Base-by-base conservation (phyloP, 2,329 filamentous ascomycete species). In the Arthrocladium fulminans region DNA sequence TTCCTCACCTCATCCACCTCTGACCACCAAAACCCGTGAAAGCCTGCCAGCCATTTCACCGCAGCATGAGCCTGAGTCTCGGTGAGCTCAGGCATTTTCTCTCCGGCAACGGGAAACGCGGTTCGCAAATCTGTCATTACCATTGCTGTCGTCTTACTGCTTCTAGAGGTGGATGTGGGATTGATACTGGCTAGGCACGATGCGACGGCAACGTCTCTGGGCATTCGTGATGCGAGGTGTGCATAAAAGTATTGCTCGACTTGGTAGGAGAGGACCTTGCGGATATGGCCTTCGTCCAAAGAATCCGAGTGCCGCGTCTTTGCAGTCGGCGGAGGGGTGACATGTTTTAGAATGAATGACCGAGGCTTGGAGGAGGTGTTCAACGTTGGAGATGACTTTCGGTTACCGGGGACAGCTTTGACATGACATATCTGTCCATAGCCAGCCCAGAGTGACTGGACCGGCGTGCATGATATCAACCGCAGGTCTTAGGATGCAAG, bases 211-310 rank as follows among this genome's bases (percentile, higher is more conserved):
- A 76, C 60, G 0, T 65, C 59, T 0, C 62, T 58, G 0, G 64
- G 59, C 1, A 84, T 60, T 0, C 58, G 59, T 0, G 77, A 74
- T 0, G 76, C 77, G 9, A 84, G 61, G 2, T 73, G 60, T 1
- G 65, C 67, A 59, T 85, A 85, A 54, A 85, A 85, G 54, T 74
- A 74, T 57, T 81, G 79, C 61, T 85, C 81, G 2, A 83, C 77
- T 39, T 80, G 71, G 54, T 85, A 85, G 58, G 79, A 83, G 23
- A 84, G 61, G 50, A 84, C 73, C 58, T 85, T 85, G 5, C 81
- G 73, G 0, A 78, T 56, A 54, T 84, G 80, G 0, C 80, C 79
- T 57, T 84, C 80, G 30, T 81, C 74, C 2, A n/a, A 55, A 55
- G 22, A 51, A 56, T 0, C 45, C 12, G 29, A 17, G 3, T 24